Evolutionary conservation across 2,329 filamentous ascomycete species (phyloP).

Genomic region (Venturiaceae sp.): DNA sequence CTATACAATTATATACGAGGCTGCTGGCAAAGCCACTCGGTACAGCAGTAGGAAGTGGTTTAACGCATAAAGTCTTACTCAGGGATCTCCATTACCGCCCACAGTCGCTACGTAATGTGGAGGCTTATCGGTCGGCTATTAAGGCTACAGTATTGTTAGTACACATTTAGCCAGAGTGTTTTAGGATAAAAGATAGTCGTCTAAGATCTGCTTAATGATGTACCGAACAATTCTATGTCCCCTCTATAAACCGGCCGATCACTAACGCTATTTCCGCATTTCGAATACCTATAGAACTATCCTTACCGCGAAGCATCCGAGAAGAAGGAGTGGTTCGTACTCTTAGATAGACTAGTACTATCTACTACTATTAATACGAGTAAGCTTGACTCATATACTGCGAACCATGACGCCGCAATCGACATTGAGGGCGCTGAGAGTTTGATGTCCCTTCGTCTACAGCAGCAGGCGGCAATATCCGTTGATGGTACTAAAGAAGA

Average conservation of each 20-base stretch:
- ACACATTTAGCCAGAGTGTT: constrained; percentile 11
- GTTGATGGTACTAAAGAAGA: constrained; percentile 13
- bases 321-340: constrained; percentile 12
- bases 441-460: constrained; percentile 11
- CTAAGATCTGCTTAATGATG: constrained; percentile 11
- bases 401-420: constrained; percentile 11
- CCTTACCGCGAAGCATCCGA: constrained; percentile 10
- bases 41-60: constrained; percentile 10
- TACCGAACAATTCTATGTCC: constrained; percentile 10
- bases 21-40: constrained; percentile 12
- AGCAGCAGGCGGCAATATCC: constrained; percentile 11
- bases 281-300: constrained; percentile 12
- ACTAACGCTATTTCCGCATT: constrained; percentile 13
- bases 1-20: constrained; percentile 11
- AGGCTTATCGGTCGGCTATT: constrained; percentile 11
- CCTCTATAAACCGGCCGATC: constrained; percentile 11
- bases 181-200: constrained; percentile 10
- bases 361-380: constrained; percentile 7
- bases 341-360: constrained; percentile 11
- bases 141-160: constrained; percentile 11
- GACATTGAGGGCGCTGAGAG: constrained; percentile 12
- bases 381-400: constrained; percentile 12
- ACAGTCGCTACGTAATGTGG: constrained; percentile 11
- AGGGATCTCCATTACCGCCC: constrained; percentile 10
- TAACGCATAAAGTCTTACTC: constrained; percentile 11